Evolutionary conservation across 495 filamentous ascomycete species (phyloP), one percentile per base, ranked within the genome.

Genomic region (Aspergillus incahuasiensis): DNA sequence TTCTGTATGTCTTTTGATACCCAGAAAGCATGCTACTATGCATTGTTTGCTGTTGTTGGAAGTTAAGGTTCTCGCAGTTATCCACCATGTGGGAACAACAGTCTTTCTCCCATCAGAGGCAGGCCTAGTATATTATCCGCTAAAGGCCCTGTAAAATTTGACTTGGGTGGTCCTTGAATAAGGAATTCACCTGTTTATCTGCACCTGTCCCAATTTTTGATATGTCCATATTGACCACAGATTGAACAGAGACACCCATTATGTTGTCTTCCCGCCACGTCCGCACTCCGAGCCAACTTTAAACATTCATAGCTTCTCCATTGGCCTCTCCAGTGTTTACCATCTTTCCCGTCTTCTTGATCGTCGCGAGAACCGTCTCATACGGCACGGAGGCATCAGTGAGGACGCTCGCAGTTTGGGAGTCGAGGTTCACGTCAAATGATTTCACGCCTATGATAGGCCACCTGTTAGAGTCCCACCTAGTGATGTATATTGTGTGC

Each of bases 301-400:
- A 77, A 51, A 79, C 71, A 44, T 28, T 54, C 66, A 64, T 71
- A 3, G 52, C 46, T 55, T 67, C 55, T 5, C 78, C 79, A 68
- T 82, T 84, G 16, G 77, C 86, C 80, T 88, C 82, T 19, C 83
- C 89, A 20, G 74, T 80, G 59, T 85, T 91, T 59, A 98, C 84
- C 63, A 82, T 84, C 83, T 97, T 98, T 28, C 91, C 92, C 2
- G 94, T 97, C 82, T 97, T 97, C 81, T 86, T 85, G 66, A 98
- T 97, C 54, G 84, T 91, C 64, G 82, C 80, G 48, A 96, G 81
- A 42, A 98, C 90, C 21, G 83, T 89, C 49, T 90, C 82, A 71
- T 92, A 96, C 38, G 78, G 70, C 38, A 96, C 74, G 12, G 70
- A 67, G 0, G 76, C 70, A 32, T 86, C 83, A 41, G 91, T 81